These are phyloP conservation scores for Panicum miliaceum DNA, from an alignment of 176 grass and related monocot genomes.

Conservation along the genomic window DNA sequence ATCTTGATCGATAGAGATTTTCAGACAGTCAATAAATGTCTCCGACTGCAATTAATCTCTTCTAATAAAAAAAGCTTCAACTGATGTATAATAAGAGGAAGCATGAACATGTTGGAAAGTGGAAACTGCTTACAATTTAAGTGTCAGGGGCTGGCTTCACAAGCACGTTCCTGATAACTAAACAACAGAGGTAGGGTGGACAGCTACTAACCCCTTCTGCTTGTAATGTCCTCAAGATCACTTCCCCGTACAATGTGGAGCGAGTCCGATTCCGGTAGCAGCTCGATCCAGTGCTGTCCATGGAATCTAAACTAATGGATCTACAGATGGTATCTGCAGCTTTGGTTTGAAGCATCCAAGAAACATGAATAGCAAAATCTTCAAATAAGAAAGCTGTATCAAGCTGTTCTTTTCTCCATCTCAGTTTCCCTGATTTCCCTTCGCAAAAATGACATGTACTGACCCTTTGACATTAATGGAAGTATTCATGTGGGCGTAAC, in stretches of 20 bases:
- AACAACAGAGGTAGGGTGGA: not conserved
- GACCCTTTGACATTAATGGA: not conserved
- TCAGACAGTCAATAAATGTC: too few species aligned
- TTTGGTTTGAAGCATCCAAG: not conserved
- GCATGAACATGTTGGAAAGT: not conserved
- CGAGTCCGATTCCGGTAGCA: not conserved
- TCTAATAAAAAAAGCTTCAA: too few species aligned
- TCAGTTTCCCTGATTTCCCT: not conserved
- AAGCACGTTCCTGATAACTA: not conserved
- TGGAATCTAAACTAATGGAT: not conserved
- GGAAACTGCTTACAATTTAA: slow-evolving; percentile 13
- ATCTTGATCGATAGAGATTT: too few species aligned
- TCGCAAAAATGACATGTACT: not conserved
- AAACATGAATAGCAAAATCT: not conserved
- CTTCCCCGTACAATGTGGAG: not conserved
- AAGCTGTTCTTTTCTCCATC: too few species aligned
- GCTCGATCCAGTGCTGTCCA: not conserved
- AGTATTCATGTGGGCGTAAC: not conserved
- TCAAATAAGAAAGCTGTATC: not conserved
- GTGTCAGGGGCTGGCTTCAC: not conserved
- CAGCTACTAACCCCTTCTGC: not conserved
- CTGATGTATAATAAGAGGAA: not conserved
- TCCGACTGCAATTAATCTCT: too few species aligned
- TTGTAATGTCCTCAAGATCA: not conserved
- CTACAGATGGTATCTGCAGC: too few species aligned